Evolutionary conservation across 2,329 filamentous ascomycete genomes (phyloP), one percentile per base, ranked within the genome.

Genomic region (Fusarium drepaniforme): DNA sequence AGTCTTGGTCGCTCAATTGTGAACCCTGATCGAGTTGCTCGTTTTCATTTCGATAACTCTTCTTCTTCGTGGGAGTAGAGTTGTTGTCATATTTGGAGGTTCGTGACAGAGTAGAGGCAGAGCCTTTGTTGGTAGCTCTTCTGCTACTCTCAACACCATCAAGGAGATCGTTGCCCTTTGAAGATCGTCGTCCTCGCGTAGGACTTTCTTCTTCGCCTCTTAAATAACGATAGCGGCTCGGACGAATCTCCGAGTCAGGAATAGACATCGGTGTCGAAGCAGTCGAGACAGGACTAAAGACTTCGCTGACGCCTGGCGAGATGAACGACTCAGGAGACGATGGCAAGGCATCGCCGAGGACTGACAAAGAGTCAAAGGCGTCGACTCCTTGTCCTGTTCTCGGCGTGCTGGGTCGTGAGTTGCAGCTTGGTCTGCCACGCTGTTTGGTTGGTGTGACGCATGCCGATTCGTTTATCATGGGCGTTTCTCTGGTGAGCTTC

Each of bases 181-280:
- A 8, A n/a, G 23, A 2, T 8, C 11, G 37, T 4, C 3, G 42
- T 12, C 30, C n/a, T 4, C 72, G 40, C 9, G 57, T 66, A 18
- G 68, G 72, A 18, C 72, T 75, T 21, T 64, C 62, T 3, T 56
- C 25, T 18, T 5, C 13, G 5, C 16, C 49, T 57, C 12, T 25
- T 25, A 4, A 23, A 1, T 42, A 8, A 1, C 42, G 37, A 25
- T 21, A 40, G 15, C 33, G 49, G 25, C n/a, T 35, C 6, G 23
- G 40, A 3, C 38, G 21, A 21, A 30, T 23, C 18, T 53, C 28
- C 5, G 57, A 53, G 13, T 28, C 46, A 9, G 16, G 11, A 21
- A 66, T 13, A 42, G 72, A 72, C 16, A 23, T 23, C 25, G 68
- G 72, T 5, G 72, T 75, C 8, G 46, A 66, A 8, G 23, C 33